These are phyloP conservation scores for Penicillium parvum DNA, from an alignment of 495 filamentous ascomycete species.

Conservation along the genomic window DNA sequence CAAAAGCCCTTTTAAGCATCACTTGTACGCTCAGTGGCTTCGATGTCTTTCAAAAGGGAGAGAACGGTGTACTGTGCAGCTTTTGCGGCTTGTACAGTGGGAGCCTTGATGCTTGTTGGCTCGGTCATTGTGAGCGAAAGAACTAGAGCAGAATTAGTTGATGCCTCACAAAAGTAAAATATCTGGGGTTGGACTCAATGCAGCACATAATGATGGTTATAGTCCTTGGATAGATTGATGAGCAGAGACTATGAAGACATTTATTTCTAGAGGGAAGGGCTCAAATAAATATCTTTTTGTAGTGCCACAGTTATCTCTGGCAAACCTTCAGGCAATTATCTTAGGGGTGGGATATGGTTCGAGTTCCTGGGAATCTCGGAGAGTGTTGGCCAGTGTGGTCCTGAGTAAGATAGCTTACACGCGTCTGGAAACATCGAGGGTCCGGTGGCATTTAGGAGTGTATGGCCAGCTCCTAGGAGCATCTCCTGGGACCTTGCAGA, in stretches of 20 bases:
- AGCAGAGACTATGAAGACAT: background rate
- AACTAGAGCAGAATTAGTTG: background rate
- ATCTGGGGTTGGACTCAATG: background rate
- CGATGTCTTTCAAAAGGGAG: constrained; percentile 2
- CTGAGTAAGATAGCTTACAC: background rate
- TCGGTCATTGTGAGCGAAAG: constrained; percentile 1
- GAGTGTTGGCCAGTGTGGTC: background rate
- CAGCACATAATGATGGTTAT: background rate
- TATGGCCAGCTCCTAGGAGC: too few species aligned
- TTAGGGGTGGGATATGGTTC: background rate
- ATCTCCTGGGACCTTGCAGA: too few species aligned
- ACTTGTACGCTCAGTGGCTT: background rate
- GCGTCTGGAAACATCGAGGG: background rate
- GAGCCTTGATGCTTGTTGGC: background rate
- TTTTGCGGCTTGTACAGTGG: constrained; percentile 2
- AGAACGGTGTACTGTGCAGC: background rate
- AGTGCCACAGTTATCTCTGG: background rate
- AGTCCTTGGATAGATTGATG: background rate
- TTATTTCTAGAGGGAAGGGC: background rate
- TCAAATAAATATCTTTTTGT: background rate
- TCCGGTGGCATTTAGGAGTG: constrained; percentile 1
- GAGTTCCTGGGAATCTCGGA: constrained; percentile 3
- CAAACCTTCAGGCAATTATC: constrained; percentile 1
- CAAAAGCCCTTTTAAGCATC: constrained; percentile 3
- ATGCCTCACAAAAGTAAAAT: background rate